Evolutionary conservation across 106 monocot genomes (phyloP).

Genomic region (Apostasia ramifera): DNA sequence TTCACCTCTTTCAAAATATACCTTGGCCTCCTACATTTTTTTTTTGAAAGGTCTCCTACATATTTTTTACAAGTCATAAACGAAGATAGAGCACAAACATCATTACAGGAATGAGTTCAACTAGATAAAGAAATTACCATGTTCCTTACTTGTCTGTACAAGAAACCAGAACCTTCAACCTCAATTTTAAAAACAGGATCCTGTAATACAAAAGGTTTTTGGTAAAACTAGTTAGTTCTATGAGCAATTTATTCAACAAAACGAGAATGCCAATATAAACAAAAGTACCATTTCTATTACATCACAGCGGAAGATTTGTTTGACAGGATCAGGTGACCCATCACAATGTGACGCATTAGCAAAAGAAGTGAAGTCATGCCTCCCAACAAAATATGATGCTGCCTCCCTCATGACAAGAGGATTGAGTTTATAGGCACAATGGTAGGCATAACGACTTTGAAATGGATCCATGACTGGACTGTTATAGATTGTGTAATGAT

Average conservation of each 20-base stretch:
- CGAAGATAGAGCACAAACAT: no score
- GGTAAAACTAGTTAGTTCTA: neutral
- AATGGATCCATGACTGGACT: slow-evolving; percentile 74
- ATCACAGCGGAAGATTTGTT: slow-evolving; percentile 66
- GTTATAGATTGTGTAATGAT: slow-evolving; percentile 79
- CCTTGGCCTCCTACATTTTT: no score
- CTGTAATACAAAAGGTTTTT: slow-evolving; percentile 22
- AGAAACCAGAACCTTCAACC: slow-evolving; percentile 80
- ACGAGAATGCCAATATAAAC: no score
- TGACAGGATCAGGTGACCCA: slow-evolving; percentile 38
- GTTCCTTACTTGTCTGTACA: slow-evolving; percentile 84
- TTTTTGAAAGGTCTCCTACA: no score
- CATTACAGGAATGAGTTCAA: no score
- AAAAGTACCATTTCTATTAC: slow-evolving; percentile 57
- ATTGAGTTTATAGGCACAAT: slow-evolving; percentile 67
- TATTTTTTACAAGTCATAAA: no score
- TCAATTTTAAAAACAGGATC: slow-evolving; percentile 59
- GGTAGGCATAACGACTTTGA: slow-evolving; percentile 57
- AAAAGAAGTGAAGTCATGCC: slow-evolving; percentile 77
- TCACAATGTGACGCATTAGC: slow-evolving; percentile 55
- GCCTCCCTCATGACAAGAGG: slow-evolving; percentile 62
- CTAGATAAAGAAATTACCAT: slow-evolving; percentile 42
- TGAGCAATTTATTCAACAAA: no score
- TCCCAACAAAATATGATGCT: slow-evolving; percentile 66
- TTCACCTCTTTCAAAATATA: no score